A percentile compares a stretch with the other conserved stretches of the same genome.
Conservation (phyloP, 169 alveolate species). For the Cryptosporidium parvum region DNA sequence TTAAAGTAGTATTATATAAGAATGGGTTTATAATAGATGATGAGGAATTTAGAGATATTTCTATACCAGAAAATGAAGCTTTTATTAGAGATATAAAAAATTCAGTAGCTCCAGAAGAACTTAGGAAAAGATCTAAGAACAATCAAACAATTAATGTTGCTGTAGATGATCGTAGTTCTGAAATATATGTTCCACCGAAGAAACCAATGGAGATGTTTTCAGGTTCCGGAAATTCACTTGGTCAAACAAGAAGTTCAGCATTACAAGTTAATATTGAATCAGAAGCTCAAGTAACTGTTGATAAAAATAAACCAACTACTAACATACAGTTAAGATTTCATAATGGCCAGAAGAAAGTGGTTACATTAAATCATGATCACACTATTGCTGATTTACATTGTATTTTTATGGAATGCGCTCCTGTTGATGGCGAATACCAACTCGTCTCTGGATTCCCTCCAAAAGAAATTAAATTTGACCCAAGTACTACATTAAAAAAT, state of each 20-base stretch:
- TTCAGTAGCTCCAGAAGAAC: conserved; percentile 93
- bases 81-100: conserved; percentile 91
- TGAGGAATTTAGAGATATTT: conserved; percentile 91
- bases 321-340: conserved; percentile 87
- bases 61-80: conserved; percentile 87
- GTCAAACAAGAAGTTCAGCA: conserved; percentile 77
- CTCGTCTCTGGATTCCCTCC: conserved; percentile 88
- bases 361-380: conserved; percentile 80
- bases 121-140: conserved; percentile 81
- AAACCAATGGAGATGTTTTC: conserved; percentile 79
- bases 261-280: conserved; percentile 43
- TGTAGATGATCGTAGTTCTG: conserved; percentile 79
- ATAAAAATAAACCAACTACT: conserved; percentile 84
- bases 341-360: conserved; percentile 86
- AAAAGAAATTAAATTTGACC: conserved; percentile 73
- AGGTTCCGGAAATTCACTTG: conserved; percentile 84
- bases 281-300: conserved; percentile 63
- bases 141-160: conserved; percentile 80
- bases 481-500: conserved; percentile 73
- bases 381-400: conserved; percentile 83
- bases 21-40: conserved; percentile 94
- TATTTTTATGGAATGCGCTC: conserved; percentile 86
- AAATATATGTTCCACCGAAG: conserved; percentile 75
- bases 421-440: conserved; percentile 87
- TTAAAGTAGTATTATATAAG: conserved; percentile 85